A percentile compares a stretch with the other conserved stretches of the same genome.
Evolutionary conservation across 1,284 basidiomycete species (phyloP).

Genomic region (Wallemia ichthyophaga): DNA sequence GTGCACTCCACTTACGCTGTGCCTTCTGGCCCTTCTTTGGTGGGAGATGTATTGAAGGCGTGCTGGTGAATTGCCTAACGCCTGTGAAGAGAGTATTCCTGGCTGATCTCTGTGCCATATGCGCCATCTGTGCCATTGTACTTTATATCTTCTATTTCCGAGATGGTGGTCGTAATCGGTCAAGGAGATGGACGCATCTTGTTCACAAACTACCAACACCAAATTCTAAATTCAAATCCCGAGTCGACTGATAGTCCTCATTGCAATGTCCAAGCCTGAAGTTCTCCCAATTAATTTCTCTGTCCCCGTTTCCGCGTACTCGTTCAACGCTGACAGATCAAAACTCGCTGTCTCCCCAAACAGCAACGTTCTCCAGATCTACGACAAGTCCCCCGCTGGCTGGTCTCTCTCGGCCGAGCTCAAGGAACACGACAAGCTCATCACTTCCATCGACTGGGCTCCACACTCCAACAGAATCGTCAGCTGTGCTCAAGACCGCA

Average conservation of each 20-base stretch:
- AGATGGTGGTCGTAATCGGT: no score
- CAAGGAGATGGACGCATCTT: background rate
- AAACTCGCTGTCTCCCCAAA: slow-evolving; percentile 80
- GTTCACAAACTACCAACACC: background rate
- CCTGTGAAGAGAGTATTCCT: background rate
- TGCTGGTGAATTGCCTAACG: background rate
- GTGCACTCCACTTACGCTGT: no score
- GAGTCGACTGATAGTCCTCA: slow-evolving; percentile 55
- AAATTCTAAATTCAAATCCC: no score
- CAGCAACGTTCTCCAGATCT: slow-evolving; percentile 64
- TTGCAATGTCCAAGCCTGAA: slow-evolving; percentile 41
- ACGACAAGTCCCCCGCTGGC: slow-evolving; percentile 28
- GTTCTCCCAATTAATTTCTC: slow-evolving; percentile 45
- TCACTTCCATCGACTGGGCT: slow-evolving; percentile 98
- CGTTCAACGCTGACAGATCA: slow-evolving; percentile 75
- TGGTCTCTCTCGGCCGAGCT: slow-evolving; percentile 58
- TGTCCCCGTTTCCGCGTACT: slow-evolving; percentile 52
- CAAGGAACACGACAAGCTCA: slow-evolving; percentile 74
- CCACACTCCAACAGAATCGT: slow-evolving; percentile 88
- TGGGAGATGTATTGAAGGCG: background rate
- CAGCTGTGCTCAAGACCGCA: slow-evolving; percentile 89
- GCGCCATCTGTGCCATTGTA: no score
- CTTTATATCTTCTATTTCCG: no score
- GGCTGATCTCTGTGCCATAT: background rate
- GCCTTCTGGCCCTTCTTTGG: slow-evolving; percentile 1